Evolutionary conservation across 495 filamentous ascomycete species (phyloP), one percentile per base, ranked within the genome.

Genomic region (Trypethelium eluteriae): DNA sequence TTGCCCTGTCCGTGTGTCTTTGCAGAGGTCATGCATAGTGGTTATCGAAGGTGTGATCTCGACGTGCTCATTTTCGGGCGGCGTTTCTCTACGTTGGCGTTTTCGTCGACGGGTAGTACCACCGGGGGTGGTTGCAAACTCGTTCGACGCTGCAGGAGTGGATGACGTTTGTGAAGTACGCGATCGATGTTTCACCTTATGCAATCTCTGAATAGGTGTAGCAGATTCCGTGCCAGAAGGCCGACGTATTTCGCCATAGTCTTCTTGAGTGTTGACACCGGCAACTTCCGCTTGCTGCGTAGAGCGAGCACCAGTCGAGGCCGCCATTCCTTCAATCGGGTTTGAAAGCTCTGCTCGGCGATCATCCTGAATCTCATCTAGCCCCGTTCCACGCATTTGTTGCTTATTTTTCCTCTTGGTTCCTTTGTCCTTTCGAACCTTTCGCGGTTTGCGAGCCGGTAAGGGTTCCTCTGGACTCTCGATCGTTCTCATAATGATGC

Each of bases 1-100:
- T 64, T 59, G 53, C 10, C 53, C 53, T n/a, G 53, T 59, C 36
- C 53, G 53, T 59, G 53, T 59, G 18, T 59, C 53, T 59, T 59
- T 59, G 32, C 53, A 59, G 7, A 59, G 32, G 14, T 59, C 53
- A 32, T 59, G 53, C 53, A 59, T 59, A 11, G 53, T 59, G 14
- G 53, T 59, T 34, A 59, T 59, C 14, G 53, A 59, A 36, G 53
- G 53, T 9, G 18, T 34, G 7, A 59, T 59, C 36, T 59, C 53
- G 32, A 59, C 53, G 3, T 36, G 53, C 32, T 59, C 53, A 59
- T 59, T 59, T 36, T 59, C 53, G 7, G 53, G 32, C 36, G 53
- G 53, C 3, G 53, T 59, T 14, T 36, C 14, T 36, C 53, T 59
- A 36, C 53, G 53, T 36, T 59, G 18, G 18, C 53, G 53, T 59